Evolutionary conservation across 345 rosid species (phyloP), one percentile per base, ranked within the genome.

Genomic region (Arabidopsis arenosa): DNA sequence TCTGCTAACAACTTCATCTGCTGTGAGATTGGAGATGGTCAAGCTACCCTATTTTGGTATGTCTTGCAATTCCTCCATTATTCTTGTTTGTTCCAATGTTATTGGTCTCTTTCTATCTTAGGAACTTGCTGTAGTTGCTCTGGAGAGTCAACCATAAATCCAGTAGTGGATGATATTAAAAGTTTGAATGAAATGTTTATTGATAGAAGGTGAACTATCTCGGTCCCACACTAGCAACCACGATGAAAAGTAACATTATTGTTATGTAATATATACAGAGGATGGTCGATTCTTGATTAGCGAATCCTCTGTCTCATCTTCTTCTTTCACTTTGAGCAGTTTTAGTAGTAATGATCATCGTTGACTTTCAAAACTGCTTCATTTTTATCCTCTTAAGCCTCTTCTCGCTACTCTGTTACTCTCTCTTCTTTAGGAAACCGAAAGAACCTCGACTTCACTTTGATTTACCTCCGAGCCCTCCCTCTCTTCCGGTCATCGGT

Each of bases 401-500:
- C 30, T 30, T 69, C 40, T 55, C 72, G 51, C 21, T 67, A 1
- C 9, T 67, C 37, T 67, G 18, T 67, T 67, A 67, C 47, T 67
- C 5, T 52, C 21, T 69, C 17, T 30, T 55, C 32, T 54, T 69
- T 63, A 69, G 5, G 64, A 56, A 56, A 54, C 52, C 62, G 9
- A 68, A 35, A 2, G 10, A 35, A 15, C 4, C 54, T 1, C 39
- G 35, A 51, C 4, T 2, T 52, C 37, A 12, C 51, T 43, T 5
- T 55, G 32, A 47, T 47, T 5, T 32, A 5, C 75, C 75, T 30
- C 67, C 75, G 0, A 71, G 48, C 33, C 75, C 75, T 71, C 59
- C 68, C 0, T 45, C 66, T 60, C 9, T 60, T 8, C 76, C 60
- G 0, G 5, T 62, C 52, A 72, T 72, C 0, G 69, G 69, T 8